Base-by-base conservation (phyloP, 306 rosid genomes). In the Prunus kanzakura region DNA sequence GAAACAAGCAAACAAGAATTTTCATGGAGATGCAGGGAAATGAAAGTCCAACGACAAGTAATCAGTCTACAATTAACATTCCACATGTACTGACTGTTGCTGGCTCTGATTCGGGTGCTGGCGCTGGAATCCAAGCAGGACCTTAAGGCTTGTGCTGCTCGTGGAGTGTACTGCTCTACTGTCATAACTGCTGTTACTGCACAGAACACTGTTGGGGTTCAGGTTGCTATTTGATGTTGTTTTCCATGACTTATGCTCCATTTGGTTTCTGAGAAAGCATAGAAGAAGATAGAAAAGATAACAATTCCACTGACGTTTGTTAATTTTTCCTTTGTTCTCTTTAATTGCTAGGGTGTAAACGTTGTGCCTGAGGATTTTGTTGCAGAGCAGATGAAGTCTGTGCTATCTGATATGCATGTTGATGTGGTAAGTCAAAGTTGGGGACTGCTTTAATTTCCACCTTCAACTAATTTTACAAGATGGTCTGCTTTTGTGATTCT, bases 101-200 rank as follows among this genome's bases (percentile, higher is more conserved):
- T 63, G 97, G 97, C 61, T 94, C 96, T 14, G 98, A 94, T 76
- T 94, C 97, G 14, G 96, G 97, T 29, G 91, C 86, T 13, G 98
- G 98, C 35, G 97, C 97, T 43, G 98, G 98, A 76, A 92, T 94
- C 68, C 98, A 94, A 84, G 97, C 98, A n/a, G 0, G 98, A 94
- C 64, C 88, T 94, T 2, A 94, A 90, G 78, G 84, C 98, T 30
- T 94, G 98, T 67, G 92, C 97, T 22, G 91, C 97, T 3, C 89
- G 85, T n/a, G 81, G 85, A 11, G 96, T 94, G 52, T 92, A 86
- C 76, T 94, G 98, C 81, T 94, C 98, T n/a, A 92, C 98, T 38
- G 97, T 86, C 67, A 85, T 94, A 2, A 92, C 98, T 71, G 93
- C 97, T 80, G 82, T 94, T 49, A 94, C 98, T 62, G 98, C 98